A percentile compares a stretch with the other conserved stretches of the same genome.
These are phyloP conservation scores for Quercus variabilis DNA, from an alignment of 306 rosid species.

Conservation along the genomic window DNA sequence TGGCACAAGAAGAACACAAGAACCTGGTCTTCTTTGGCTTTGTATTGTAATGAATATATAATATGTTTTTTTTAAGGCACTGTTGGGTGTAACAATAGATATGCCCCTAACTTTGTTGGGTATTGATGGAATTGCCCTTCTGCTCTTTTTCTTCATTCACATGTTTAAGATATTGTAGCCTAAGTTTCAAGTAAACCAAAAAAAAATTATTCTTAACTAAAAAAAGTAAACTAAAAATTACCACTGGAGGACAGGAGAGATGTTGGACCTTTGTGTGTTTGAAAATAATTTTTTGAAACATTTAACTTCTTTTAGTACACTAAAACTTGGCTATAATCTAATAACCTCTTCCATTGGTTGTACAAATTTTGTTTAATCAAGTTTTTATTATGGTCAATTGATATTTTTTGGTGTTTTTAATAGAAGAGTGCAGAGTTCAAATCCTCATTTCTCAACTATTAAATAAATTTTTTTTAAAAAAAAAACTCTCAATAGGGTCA, in stretches of 20 bases:
- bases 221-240: not conserved
- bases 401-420: too few relatives aligned
- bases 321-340: not conserved
- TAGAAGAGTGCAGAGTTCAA: too few relatives aligned
- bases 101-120: conserved; percentile 40
- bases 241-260: not conserved
- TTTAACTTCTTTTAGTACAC: not conserved
- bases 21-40: conserved; percentile 43
- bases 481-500: too few relatives aligned
- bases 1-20: conserved; percentile 50
- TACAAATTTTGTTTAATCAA: not conserved
- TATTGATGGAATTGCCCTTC: conserved; percentile 40
- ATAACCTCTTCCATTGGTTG: not conserved
- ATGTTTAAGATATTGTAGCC: not conserved
- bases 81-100: conserved; percentile 8
- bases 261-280: not conserved
- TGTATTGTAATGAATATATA: conserved; percentile 30
- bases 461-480: too few relatives aligned
- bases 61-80: conserved; percentile 23
- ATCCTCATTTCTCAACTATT: too few relatives aligned
- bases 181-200: not conserved
- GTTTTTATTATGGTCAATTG: not conserved
- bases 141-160: not conserved
- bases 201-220: not conserved
- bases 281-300: not conserved